phyloP scores from a whole-genome alignment of 2,329 filamentous ascomycete genomes.

The Ophiostoma australiae region DNA sequence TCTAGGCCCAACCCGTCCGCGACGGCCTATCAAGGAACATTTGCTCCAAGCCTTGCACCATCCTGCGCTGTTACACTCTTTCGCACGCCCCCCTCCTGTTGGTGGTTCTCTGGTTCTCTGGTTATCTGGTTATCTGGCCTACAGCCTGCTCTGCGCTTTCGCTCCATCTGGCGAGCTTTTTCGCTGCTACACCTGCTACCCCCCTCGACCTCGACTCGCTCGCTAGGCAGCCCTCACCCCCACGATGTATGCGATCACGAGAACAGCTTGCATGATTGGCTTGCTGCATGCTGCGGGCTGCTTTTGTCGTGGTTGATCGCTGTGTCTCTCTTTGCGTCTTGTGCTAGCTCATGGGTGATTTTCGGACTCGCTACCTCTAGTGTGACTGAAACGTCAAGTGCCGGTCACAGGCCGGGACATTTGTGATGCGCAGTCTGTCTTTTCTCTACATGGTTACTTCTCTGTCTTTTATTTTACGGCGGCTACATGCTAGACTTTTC shows the following conservation, averaged over 20 bases:
- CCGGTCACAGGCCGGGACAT: slow-evolving; percentile 21
- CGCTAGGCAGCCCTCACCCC: background rate
- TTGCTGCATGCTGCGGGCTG: slow-evolving; percentile 1
- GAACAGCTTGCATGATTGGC: background rate
- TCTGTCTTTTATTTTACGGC: background rate
- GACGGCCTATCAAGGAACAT: slow-evolving; percentile 16
- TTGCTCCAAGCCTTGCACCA: slow-evolving; percentile 24
- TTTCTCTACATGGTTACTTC: background rate
- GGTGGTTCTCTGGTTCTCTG: background rate
- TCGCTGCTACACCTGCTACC: background rate
- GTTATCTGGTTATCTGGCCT: background rate
- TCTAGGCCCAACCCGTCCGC: slow-evolving; percentile 21
- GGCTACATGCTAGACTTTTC: background rate
- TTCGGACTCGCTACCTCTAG: background rate
- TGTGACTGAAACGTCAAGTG: slow-evolving; percentile 21
- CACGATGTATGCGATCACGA: slow-evolving; percentile 18
- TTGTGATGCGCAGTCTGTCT: background rate
- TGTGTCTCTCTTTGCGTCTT: background rate
- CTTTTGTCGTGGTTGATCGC: slow-evolving; percentile 17
- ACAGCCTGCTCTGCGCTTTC: background rate
- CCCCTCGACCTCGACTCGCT: background rate
- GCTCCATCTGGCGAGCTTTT: background rate
- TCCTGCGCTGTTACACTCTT: background rate
- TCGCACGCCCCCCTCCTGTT: slow-evolving; percentile 16
- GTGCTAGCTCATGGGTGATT: background rate